Percentiles rank a stretch among this genome's conserved stretches.
These are phyloP conservation scores for Grigorovia transvaalensis DNA, from an alignment of 805 yeast species.

Conservation along the genomic window DNA sequence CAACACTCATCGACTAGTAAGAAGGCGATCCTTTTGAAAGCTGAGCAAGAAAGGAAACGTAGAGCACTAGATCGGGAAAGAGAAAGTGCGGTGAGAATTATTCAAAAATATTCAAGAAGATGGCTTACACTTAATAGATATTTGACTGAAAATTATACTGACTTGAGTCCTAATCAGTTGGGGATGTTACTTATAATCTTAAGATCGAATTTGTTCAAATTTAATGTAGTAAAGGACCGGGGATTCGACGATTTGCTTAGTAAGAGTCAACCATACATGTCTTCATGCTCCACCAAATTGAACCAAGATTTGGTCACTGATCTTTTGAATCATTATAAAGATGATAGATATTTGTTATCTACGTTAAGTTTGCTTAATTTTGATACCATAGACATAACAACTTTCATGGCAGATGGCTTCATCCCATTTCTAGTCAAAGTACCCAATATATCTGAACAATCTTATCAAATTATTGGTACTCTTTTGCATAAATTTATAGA, in stretches of 20 bases:
- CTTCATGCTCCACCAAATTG: background rate
- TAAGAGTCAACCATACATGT: background rate
- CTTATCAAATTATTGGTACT: background rate
- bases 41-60: constrained; percentile 53
- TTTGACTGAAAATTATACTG: constrained; percentile 12
- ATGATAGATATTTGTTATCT: background rate
- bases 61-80: constrained; percentile 48
- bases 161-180: background rate
- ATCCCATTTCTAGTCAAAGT: background rate
- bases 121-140: constrained; percentile 26
- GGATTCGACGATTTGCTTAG: background rate
- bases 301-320: background rate
- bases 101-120: constrained; percentile 43
- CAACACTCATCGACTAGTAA: constrained; percentile 28
- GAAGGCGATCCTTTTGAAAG: constrained; percentile 44
- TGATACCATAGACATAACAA: background rate
- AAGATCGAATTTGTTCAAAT: background rate
- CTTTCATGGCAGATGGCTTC: background rate
- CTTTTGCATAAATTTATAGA: background rate
- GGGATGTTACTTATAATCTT: background rate
- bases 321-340: background rate
- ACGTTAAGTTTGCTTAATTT: background rate
- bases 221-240: background rate
- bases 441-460: background rate
- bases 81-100: constrained; percentile 36